Percentiles rank a stretch among this genome's conserved stretches.
These are phyloP conservation scores for Antitrichia curtipendula DNA, from an alignment of 225 moss, liverwort and hornwort species.

Conservation along the genomic window DNA sequence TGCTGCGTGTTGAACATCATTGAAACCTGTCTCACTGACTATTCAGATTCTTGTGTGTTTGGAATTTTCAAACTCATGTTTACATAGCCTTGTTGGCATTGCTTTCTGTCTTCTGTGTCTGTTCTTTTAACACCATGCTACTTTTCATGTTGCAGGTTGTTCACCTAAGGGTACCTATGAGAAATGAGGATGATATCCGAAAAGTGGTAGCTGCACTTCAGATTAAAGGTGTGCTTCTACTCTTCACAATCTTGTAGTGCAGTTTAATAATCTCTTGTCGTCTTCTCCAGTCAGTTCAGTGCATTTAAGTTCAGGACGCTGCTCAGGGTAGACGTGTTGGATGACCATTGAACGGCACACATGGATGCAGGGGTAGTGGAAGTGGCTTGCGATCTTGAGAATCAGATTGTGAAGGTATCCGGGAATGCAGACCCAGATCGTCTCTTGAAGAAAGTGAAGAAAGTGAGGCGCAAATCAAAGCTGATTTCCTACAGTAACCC, in stretches of 20 bases:
- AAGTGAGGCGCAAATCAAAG: conserved; percentile 25
- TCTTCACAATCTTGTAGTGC: not conserved
- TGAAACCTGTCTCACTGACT: not conserved
- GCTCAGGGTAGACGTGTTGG: not conserved
- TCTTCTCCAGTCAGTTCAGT: not conserved
- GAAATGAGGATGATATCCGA: conserved; percentile 20
- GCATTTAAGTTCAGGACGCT: not conserved
- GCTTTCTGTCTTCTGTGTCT: not conserved
- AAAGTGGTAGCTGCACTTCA: conserved; percentile 33
- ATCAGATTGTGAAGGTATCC: conserved; percentile 29
- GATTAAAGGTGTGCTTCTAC: conserved; percentile 9
- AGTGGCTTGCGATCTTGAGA: conserved; percentile 29
- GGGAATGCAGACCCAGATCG: conserved; percentile 27
- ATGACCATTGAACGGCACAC: not conserved
- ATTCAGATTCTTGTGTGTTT: not conserved
- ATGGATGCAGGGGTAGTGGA: conserved; percentile 26
- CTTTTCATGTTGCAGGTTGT: conserved; percentile 17
- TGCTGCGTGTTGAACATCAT: not conserved
- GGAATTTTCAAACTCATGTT: not conserved
- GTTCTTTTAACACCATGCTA: not conserved
- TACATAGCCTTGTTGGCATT: not conserved
- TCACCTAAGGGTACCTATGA: conserved; percentile 31
- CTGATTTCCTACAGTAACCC: conserved; percentile 28
- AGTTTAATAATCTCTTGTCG: not conserved
- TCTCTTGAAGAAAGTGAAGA: conserved; percentile 37